phyloP scores from a whole-genome alignment of 805 yeast genomes.

The Alloascoidea africana region DNA sequence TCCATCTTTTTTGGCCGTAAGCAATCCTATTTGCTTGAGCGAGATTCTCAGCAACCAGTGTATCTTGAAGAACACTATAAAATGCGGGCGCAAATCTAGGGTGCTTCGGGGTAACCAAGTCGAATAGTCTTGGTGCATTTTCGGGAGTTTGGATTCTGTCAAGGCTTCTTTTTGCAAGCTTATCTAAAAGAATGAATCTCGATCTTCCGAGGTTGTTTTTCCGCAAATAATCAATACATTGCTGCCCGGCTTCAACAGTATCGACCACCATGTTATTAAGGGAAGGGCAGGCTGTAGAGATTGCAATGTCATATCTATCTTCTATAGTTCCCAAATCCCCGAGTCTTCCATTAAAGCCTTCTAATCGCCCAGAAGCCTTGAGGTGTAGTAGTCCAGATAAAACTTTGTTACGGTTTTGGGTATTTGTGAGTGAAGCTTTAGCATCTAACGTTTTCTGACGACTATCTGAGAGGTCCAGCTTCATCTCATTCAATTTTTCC shows the following conservation, averaged over 20 bases:
- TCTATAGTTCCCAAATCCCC: constrained; percentile 92
- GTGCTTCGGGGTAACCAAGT: constrained; percentile 56
- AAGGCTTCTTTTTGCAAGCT: constrained; percentile 49
- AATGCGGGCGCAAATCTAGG: constrained; percentile 72
- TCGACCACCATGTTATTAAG: constrained; percentile 91
- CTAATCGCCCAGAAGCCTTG: constrained; percentile 65
- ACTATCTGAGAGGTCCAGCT: constrained; percentile 30
- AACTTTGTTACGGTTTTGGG: constrained; percentile 61
- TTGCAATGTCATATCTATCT: constrained; percentile 78
- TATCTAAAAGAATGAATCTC: constrained; percentile 65
- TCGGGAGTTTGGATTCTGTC: constrained; percentile 53
- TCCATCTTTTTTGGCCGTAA: constrained; percentile 61
- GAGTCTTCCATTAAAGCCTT: constrained; percentile 77
- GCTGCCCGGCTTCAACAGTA: constrained; percentile 51
- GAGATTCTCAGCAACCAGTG: constrained; percentile 70
- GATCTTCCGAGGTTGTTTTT: constrained; percentile 81
- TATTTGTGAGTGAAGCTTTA: constrained; percentile 33
- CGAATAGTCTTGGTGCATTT: constrained; percentile 69
- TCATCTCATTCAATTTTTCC: constrained; percentile 34
- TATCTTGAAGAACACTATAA: constrained; percentile 73
- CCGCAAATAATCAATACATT: constrained; percentile 70
- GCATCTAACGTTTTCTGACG: constrained; percentile 61
- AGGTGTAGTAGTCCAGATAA: constrained; percentile 51
- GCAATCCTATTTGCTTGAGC: constrained; percentile 81
- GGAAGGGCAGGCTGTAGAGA: constrained; percentile 88